Evolutionary conservation across 441 rosid species (phyloP).

Genomic region (Dalechampia spathulata): DNA sequence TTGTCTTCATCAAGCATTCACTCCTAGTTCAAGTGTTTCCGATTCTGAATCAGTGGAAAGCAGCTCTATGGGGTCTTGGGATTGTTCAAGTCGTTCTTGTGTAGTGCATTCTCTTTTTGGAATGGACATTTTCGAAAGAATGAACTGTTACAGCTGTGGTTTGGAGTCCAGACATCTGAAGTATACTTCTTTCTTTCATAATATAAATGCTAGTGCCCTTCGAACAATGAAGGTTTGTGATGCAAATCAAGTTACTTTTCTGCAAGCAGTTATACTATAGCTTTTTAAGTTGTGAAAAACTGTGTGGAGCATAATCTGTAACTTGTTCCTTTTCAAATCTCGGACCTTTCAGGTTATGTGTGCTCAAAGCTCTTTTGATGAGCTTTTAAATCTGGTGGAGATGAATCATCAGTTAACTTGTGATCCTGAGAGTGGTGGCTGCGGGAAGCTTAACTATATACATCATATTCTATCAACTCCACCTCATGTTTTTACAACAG

Average conservation of each 20-base stretch:
- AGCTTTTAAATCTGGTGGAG: slow-evolving; percentile 73
- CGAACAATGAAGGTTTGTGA: slow-evolving; percentile 72
- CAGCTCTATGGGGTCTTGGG: slow-evolving; percentile 64
- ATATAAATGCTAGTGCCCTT: slow-evolving; percentile 89
- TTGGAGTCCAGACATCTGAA: slow-evolving; percentile 86
- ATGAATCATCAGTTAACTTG: slow-evolving; percentile 89
- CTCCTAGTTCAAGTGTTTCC: slow-evolving; percentile 45
- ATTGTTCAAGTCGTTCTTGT: slow-evolving; percentile 63
- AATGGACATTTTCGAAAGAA: slow-evolving; percentile 72
- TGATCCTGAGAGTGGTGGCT: slow-evolving; percentile 75
- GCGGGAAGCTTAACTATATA: slow-evolving; percentile 75
- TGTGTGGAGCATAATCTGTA: not conserved
- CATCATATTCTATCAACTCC: slow-evolving; percentile 66
- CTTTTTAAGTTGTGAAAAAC: not conserved
- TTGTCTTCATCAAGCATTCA: slow-evolving; percentile 86
- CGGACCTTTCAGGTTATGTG: slow-evolving; percentile 47
- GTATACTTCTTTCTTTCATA: slow-evolving; percentile 89
- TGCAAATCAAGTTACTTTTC: not conserved
- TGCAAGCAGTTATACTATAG: not conserved
- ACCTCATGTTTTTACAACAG: slow-evolving; percentile 80
- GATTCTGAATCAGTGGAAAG: slow-evolving; percentile 61
- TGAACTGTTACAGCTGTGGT: slow-evolving; percentile 78
- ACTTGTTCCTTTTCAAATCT: slow-evolving; percentile 13
- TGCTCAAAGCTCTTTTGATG: slow-evolving; percentile 63
- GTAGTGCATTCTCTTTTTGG: slow-evolving; percentile 87